These are phyloP conservation scores for Warburgia ugandensis DNA, from an alignment of 164 flowering plant species.

Conservation along the genomic window DNA sequence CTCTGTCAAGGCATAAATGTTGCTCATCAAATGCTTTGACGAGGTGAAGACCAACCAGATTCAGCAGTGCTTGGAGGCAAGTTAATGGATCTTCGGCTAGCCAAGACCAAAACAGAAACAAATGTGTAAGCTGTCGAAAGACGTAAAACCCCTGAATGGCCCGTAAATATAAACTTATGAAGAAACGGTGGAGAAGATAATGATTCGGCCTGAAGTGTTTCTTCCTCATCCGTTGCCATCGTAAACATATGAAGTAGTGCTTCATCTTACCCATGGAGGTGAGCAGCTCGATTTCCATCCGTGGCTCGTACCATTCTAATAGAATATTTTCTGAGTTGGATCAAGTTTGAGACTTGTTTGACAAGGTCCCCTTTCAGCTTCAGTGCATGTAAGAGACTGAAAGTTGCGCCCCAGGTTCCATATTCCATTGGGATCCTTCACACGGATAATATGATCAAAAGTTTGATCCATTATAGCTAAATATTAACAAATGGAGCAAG, in stretches of 20 bases:
- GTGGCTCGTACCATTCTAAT: background rate
- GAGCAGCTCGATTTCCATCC: conserved; percentile 1
- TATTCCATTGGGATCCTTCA: background rate
- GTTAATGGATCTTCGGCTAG: background rate
- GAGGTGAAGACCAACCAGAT: conserved; percentile 25
- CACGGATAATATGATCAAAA: background rate
- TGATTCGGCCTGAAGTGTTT: conserved; percentile 1
- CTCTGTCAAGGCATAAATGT: conserved; percentile 14
- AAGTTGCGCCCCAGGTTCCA: background rate
- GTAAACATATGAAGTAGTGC: background rate
- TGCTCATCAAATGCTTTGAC: conserved; percentile 21
- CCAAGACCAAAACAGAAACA: background rate
- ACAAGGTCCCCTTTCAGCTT: background rate
- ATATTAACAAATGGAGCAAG: conserved; percentile 2
- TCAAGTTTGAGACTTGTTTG: background rate
- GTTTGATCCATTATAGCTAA: background rate
- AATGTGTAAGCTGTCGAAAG: background rate
- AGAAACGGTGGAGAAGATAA: conserved; percentile 1
- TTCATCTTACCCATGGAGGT: conserved; percentile 8
- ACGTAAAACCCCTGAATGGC: conserved; percentile 1
- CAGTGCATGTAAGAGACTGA: background rate
- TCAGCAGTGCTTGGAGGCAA: background rate
- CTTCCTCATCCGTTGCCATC: background rate
- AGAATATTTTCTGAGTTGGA: conserved; percentile 2
- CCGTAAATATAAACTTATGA: background rate